A percentile compares a stretch with the other conserved stretches of the same genome.
Evolutionary conservation across 1,284 basidiomycete species (phyloP).

Genomic region (Boletus semigastroideus): DNA sequence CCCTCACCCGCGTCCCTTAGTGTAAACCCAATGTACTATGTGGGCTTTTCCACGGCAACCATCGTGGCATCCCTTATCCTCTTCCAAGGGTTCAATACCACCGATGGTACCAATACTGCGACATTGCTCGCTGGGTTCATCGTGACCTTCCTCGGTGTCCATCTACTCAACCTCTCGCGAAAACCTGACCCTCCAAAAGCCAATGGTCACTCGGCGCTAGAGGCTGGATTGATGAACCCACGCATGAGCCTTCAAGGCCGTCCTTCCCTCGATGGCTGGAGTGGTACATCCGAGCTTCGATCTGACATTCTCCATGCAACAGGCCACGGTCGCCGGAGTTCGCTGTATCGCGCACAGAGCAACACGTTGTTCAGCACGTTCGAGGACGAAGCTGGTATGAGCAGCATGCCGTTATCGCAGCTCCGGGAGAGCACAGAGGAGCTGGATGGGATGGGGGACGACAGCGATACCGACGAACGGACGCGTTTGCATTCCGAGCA

Average conservation of each 20-base stretch:
- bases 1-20: conserved; percentile 32
- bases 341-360: conserved; percentile 61
- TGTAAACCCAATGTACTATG: conserved; percentile 98
- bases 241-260: conserved; percentile 68
- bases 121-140: conserved; percentile 87
- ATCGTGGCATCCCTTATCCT: conserved; percentile 94
- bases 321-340: conserved; percentile 49
- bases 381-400: conserved; percentile 32
- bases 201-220: conserved; percentile 56
- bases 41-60: conserved; percentile 96
- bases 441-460: conserved; percentile 33
- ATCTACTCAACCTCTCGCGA: conserved; percentile 85
- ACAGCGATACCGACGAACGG: conserved; percentile 47
- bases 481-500: conserved; percentile 42
- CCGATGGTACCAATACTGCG: conserved; percentile 76
- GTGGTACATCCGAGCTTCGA: conserved; percentile 40
- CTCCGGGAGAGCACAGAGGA: conserved; percentile 46
- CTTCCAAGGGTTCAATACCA: conserved; percentile 96
- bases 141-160: conserved; percentile 90
- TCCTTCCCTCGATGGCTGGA: conserved; percentile 72
- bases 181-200: conserved; percentile 46
- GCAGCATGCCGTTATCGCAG: conserved; percentile 38
- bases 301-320: conserved; percentile 34
- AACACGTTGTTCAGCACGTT: conserved; percentile 65
- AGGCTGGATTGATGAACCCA: conserved; percentile 76